These are phyloP conservation scores for Globisporangium nagaii DNA, from an alignment of 352 stramenopile species.

Conservation along the genomic window DNA sequence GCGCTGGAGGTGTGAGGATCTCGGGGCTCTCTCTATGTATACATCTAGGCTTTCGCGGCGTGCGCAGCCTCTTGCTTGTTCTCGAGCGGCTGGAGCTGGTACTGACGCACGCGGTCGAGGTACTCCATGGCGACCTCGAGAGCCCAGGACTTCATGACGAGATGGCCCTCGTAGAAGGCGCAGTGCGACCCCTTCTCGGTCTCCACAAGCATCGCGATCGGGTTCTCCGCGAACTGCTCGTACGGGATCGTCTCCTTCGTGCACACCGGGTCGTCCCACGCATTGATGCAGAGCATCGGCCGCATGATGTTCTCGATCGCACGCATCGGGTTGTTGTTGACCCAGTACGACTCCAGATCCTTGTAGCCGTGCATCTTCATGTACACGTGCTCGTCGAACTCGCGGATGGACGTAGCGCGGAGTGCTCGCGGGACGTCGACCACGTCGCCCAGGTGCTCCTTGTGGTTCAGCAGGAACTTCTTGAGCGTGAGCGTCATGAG, in stretches of 20 bases:
- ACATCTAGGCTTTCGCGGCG: background rate
- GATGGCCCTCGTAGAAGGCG: constrained; percentile 63
- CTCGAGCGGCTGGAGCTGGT: constrained; percentile 4
- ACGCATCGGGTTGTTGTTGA: constrained; percentile 76
- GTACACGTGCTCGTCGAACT: constrained; percentile 78
- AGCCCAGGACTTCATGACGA: constrained; percentile 63
- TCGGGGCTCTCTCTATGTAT: no score
- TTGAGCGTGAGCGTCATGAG: constrained; percentile 75
- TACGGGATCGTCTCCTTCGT: constrained; percentile 68
- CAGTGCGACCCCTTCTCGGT: constrained; percentile 65
- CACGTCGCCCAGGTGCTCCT: constrained; percentile 28
- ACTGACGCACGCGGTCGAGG: constrained; percentile 47
- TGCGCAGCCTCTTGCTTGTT: background rate
- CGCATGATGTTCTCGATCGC: constrained; percentile 42
- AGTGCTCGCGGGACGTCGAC: constrained; percentile 46
- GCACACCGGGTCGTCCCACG: constrained; percentile 73
- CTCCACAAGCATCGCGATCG: constrained; percentile 45
- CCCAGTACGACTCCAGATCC: constrained; percentile 63
- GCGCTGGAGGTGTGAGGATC: no score
- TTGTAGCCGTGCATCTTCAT: constrained; percentile 75
- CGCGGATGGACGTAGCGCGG: constrained; percentile 38
- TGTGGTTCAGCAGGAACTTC: constrained; percentile 50
- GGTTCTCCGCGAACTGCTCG: constrained; percentile 42
- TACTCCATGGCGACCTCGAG: constrained; percentile 52
- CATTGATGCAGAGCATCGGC: constrained; percentile 69